Base-by-base conservation (phyloP, 768 basidiomycete species). In the Lentinula sp. region DNA sequence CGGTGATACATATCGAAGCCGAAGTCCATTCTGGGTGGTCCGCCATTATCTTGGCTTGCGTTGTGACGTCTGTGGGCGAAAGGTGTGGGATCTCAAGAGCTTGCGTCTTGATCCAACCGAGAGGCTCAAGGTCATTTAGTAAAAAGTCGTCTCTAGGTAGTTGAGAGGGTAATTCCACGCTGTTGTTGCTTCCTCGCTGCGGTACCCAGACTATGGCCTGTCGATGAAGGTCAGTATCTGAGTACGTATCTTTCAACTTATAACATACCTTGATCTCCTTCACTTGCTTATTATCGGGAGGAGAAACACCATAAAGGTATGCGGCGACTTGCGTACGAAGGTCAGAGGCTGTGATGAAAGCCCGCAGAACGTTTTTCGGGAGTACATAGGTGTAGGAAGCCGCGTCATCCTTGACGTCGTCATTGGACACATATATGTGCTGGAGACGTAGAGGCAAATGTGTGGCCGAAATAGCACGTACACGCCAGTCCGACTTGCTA, bases 401-500 rank as follows among this genome's bases (percentile, higher is more conserved):
- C 4, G 95, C 94, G 68, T 98, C 97, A 70, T 99, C 97, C 74
- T 96, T 96, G 69, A 99, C 95, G 69, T 99, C 96, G 68, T 99
- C 97, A 70, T 98, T 99, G 45, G 95, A 96, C 35, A 99, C 97
- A 72, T 97, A 98, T 74, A 98, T 97, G 71, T 99, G 95, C 71
- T 98, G 95, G 62, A 98, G 80, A 69, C 97, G 93, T 63, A 99
- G 86, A 4, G 96, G 87, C 50, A 99, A 82, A 73, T 99, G 95
- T 21, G 95, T 98, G 0, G 97, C 91, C 15, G 94, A 95, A 68
- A 99, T 98, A 37, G 97, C 97, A 64, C 97, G 90, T 35, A 98
- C 92, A 67, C 97, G 93, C 97, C 97, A 99, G 73, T 99, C 97
- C 4, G 97, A 98, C 79, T 99, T 98, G 78, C 90, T 93, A 74